Evolutionary conservation across 805 yeast genomes (phyloP).

Genomic region (Peterozyma toletana): DNA sequence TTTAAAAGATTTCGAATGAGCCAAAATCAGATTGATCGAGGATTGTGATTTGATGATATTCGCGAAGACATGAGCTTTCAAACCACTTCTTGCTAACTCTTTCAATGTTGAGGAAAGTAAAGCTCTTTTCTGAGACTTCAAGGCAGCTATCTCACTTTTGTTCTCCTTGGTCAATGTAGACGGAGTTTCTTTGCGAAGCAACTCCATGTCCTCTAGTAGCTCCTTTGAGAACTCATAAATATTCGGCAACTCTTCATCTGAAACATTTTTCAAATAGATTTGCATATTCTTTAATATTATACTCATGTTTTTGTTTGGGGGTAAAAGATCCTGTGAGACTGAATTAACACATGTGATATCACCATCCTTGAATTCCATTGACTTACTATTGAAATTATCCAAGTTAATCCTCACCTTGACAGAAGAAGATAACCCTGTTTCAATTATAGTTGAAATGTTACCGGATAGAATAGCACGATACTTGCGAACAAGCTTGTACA

Average conservation of each 20-base stretch:
- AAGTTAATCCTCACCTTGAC: slow-evolving; percentile 1
- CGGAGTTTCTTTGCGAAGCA: slow-evolving; percentile 76
- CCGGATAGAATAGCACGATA: slow-evolving; percentile 58
- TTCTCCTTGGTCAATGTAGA: slow-evolving; percentile 58
- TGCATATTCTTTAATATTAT: slow-evolving; percentile 51
- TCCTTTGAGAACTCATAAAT: slow-evolving; percentile 50
- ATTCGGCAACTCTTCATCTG: slow-evolving; percentile 32
- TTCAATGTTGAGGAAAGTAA: slow-evolving; percentile 70
- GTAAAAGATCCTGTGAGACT: slow-evolving; percentile 26
- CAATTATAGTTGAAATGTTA: slow-evolving; percentile 48
- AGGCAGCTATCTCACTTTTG: slow-evolving; percentile 60
- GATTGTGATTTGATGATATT: slow-evolving; percentile 60
- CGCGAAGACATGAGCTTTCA: slow-evolving; percentile 56
- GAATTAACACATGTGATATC: slow-evolving; percentile 1
- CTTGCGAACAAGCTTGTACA: slow-evolving; percentile 78
- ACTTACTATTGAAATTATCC: slow-evolving; percentile 2
- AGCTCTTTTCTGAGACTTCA: slow-evolving; percentile 77
- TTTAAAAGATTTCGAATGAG: slow-evolving; percentile 41
- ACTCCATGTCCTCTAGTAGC: slow-evolving; percentile 48
- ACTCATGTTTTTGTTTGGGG: slow-evolving; percentile 44
- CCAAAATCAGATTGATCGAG: slow-evolving; percentile 55
- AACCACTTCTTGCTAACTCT: slow-evolving; percentile 70
- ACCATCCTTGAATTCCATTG: neutral
- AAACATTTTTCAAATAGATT: slow-evolving; percentile 26
- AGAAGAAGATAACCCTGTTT: slow-evolving; percentile 39